Conservation (phyloP, 2,329 filamentous ascomycete genomes). For the Erysiphe pisi region DNA sequence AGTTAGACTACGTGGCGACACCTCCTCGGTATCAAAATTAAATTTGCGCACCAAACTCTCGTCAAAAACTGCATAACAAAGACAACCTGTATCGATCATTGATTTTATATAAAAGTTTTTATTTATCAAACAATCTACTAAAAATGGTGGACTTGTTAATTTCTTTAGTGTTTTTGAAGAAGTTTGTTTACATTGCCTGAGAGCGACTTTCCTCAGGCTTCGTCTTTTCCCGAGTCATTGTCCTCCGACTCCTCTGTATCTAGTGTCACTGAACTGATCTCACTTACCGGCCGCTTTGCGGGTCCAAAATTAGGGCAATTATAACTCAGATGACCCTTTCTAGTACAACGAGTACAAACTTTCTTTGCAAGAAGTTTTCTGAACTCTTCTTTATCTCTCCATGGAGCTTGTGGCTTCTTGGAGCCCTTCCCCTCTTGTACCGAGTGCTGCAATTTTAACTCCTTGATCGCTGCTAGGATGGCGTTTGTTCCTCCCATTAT, state of each 20-base stretch:
- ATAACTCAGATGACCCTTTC: no score
- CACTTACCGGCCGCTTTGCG: no score
- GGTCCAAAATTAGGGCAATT: no score
- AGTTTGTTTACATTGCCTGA: background rate
- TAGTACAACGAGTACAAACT: no score
- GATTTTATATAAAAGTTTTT: background rate
- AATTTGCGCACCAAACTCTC: constrained; percentile 2
- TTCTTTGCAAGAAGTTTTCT: background rate
- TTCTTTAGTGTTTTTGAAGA: background rate
- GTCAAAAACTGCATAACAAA: constrained; percentile 11
- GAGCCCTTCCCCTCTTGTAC: background rate
- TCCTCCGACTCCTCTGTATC: background rate
- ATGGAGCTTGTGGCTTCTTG: background rate
- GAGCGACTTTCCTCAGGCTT: background rate
- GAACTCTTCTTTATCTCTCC: background rate
- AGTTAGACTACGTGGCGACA: background rate
- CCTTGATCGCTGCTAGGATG: background rate
- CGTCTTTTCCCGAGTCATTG: background rate
- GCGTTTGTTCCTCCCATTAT: background rate
- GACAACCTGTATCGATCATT: background rate
- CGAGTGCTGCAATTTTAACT: background rate
- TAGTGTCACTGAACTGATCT: background rate
- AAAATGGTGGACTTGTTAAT: background rate
- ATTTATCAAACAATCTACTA: constrained; percentile 14
- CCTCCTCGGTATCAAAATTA: background rate